Conservation (phyloP, 2,329 filamentous ascomycete species). For the Leptographium flavum region DNA sequence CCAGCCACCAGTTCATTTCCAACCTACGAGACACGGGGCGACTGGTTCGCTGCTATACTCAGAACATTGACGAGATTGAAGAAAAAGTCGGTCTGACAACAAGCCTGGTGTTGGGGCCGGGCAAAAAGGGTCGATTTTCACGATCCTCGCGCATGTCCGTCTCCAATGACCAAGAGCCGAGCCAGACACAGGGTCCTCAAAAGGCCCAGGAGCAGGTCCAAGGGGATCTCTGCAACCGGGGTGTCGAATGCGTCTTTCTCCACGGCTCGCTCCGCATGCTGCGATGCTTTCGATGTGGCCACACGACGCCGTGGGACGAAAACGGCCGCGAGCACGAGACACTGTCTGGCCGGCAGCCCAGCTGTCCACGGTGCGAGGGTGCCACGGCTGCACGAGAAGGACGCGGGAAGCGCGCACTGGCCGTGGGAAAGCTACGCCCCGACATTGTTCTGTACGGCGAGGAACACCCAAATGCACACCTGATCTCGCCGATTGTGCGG, state of each 20-base stretch:
- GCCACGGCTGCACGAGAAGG: conserved; percentile 49
- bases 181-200: neutral
- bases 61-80: conserved; percentile 63
- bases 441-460: conserved; percentile 65
- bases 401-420: conserved; percentile 50
- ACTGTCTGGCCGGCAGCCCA: conserved; percentile 49
- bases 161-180: neutral
- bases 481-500: conserved; percentile 54
- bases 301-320: conserved; percentile 45
- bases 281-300: conserved; percentile 48
- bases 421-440: conserved; percentile 53
- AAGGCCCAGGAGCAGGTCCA: neutral
- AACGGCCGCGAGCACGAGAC: conserved; percentile 39
- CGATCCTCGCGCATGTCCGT: conserved; percentile 9
- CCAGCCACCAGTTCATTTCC: conserved; percentile 54
- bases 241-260: conserved; percentile 54
- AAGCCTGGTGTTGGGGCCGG: conserved; percentile 45
- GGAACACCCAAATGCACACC: conserved; percentile 53
- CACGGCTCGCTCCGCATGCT: conserved; percentile 54
- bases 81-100: conserved; percentile 54
- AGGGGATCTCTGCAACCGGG: conserved; percentile 20
- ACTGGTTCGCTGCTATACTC: conserved; percentile 58
- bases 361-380: conserved; percentile 50
- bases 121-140: conserved; percentile 44
- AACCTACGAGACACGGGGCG: conserved; percentile 52